Percentiles rank a stretch among this genome's conserved stretches.
These are phyloP conservation scores for Lactifluus rugatus DNA, from an alignment of 768 basidiomycete species.

Conservation along the genomic window DNA sequence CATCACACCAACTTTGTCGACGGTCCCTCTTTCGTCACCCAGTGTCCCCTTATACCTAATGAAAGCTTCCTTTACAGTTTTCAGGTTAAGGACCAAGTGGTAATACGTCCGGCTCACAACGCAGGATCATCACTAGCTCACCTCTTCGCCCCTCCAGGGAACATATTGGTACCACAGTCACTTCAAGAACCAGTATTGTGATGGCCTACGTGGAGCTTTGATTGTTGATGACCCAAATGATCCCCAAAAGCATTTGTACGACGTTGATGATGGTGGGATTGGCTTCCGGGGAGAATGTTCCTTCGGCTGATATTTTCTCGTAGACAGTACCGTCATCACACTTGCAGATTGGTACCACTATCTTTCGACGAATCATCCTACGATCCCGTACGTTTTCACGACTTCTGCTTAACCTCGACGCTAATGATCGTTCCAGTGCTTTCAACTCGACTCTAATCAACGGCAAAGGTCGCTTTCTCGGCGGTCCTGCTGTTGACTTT, in stretches of 20 bases:
- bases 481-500: constrained; percentile 33
- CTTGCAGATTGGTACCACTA: constrained; percentile 38
- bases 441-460: constrained; percentile 43
- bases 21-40: constrained; percentile 16
- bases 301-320: background rate
- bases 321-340: constrained; percentile 38
- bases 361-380: constrained; percentile 29
- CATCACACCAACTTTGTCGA: constrained; percentile 13
- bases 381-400: background rate
- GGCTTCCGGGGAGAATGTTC: background rate
- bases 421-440: background rate
- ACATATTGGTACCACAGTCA: constrained; percentile 27
- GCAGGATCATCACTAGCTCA: background rate
- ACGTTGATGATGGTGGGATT: constrained; percentile 31
- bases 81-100: constrained; percentile 10
- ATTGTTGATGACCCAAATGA: constrained; percentile 36
- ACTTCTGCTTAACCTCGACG: background rate
- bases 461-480: constrained; percentile 36
- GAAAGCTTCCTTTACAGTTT: constrained; percentile 16
- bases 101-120: background rate
- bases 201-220: constrained; percentile 32
- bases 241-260: constrained; percentile 30
- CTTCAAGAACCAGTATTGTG: constrained; percentile 25
- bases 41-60: constrained; percentile 21
- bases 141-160: background rate